phyloP scores from a whole-genome alignment of 768 basidiomycete genomes.

The Lactifluus hygrophoroides region DNA sequence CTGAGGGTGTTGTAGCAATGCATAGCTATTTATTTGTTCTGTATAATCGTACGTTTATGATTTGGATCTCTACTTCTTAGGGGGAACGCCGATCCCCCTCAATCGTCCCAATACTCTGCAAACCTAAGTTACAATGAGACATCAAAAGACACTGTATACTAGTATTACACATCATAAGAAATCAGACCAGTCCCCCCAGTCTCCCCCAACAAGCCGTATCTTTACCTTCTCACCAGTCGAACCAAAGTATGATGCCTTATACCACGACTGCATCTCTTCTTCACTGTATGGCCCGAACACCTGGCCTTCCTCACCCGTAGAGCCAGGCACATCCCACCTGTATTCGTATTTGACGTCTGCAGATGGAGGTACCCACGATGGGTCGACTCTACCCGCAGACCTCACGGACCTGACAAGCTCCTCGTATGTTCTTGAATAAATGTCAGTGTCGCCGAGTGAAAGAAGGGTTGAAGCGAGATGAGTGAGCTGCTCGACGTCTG shows the following conservation, averaged over 20 bases:
- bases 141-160: conserved; percentile 12
- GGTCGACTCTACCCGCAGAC: conserved; percentile 57
- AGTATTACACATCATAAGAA: conserved; percentile 25
- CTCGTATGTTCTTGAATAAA: conserved; percentile 82
- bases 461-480: conserved; percentile 84
- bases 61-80: too few relatives aligned
- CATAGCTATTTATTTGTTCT: too few relatives aligned
- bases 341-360: conserved; percentile 75
- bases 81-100: too few relatives aligned
- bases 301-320: conserved; percentile 37
- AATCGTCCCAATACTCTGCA: too few relatives aligned
- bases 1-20: too few relatives aligned
- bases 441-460: conserved; percentile 76
- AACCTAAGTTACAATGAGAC: conserved; percentile 5
- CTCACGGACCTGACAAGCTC: conserved; percentile 73
- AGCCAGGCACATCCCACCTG: conserved; percentile 58
- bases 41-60: too few relatives aligned
- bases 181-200: conserved; percentile 73
- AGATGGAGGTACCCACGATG: conserved; percentile 67
- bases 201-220: conserved; percentile 53
- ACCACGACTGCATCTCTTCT: conserved; percentile 76
- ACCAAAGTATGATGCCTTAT: conserved; percentile 76
- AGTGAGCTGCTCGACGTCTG: conserved; percentile 71
- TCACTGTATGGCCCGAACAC: conserved; percentile 75
- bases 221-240: conserved; percentile 66